Percentiles rank a stretch among this genome's conserved stretches.
Evolutionary conservation across 177 flowering plant species (phyloP).

Genomic region (Telopea speciosissima): DNA sequence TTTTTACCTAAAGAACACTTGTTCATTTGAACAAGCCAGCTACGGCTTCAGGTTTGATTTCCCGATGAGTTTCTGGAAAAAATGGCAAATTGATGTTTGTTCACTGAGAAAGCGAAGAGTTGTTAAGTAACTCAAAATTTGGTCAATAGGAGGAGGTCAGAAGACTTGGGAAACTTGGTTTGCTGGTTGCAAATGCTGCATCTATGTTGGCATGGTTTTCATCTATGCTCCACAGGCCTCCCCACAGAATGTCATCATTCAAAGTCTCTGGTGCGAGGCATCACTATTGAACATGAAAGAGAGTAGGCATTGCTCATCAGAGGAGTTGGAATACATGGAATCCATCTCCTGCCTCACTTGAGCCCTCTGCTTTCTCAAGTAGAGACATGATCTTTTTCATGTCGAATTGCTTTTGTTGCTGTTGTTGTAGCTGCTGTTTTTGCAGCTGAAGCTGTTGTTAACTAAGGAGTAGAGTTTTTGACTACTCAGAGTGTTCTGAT

Average conservation of each 20-base stretch:
- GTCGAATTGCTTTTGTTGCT: constrained; percentile 35
- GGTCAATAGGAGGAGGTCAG: constrained; percentile 15
- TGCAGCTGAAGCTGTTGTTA: constrained; percentile 41
- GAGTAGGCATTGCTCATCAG: constrained; percentile 29
- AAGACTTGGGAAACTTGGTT: constrained; percentile 18
- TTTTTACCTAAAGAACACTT: background rate
- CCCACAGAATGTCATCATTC: constrained; percentile 47
- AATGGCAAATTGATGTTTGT: no score
- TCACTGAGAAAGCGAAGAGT: background rate
- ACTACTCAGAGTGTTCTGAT: constrained; percentile 32
- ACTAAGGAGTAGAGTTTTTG: constrained; percentile 33
- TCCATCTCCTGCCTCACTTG: constrained; percentile 24
- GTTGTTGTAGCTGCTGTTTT: constrained; percentile 25
- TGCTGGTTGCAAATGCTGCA: constrained; percentile 22
- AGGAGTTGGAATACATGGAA: constrained; percentile 10
- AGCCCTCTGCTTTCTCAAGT: constrained; percentile 26
- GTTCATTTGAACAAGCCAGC: background rate
- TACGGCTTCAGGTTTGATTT: background rate
- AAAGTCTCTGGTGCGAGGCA: constrained; percentile 19
- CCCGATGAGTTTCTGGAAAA: background rate
- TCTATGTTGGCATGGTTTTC: constrained; percentile 31
- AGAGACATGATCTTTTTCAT: constrained; percentile 36
- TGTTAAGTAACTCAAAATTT: background rate
- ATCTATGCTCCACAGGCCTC: constrained; percentile 65
- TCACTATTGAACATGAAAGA: constrained; percentile 17